Evolutionary conservation across 148 eudicot genomes (phyloP).

Genomic region (Cornus controversa): DNA sequence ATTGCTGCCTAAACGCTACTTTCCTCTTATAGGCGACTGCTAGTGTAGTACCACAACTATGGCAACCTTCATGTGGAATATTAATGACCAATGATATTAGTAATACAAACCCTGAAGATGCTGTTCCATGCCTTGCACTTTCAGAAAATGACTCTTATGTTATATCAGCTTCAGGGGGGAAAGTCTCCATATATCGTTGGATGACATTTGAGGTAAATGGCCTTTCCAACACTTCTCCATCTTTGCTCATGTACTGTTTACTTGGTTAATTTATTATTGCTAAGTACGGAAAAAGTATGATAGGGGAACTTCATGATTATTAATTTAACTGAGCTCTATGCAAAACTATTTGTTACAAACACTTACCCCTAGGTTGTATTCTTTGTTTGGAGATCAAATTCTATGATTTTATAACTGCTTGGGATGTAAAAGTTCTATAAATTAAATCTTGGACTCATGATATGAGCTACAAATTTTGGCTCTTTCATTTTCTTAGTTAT

Average conservation of each 20-base stretch:
- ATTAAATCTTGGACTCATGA: not conserved
- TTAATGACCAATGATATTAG: constrained; percentile 11
- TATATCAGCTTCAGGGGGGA: constrained; percentile 16
- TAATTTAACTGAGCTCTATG: not conserved
- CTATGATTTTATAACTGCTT: not conserved
- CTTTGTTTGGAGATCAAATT: not conserved
- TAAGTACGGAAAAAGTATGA: not conserved
- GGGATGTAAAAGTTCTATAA: not conserved
- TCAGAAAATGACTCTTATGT: constrained; percentile 11
- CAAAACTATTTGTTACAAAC: not conserved
- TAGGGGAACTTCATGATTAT: not conserved
- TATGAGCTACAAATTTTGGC: not conserved
- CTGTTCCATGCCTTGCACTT: constrained; percentile 16
- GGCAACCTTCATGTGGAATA: constrained; percentile 10
- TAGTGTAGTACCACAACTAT: constrained; percentile 3
- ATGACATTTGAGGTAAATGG: constrained; percentile 4
- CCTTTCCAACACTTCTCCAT: not conserved
- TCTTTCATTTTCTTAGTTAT: not conserved
- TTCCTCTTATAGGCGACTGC: constrained; percentile 10
- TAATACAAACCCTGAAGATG: constrained; percentile 6
- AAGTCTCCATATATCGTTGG: constrained; percentile 8
- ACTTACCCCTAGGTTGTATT: too few species aligned
- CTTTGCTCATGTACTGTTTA: not conserved
- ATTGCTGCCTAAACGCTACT: not conserved
- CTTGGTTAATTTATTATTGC: not conserved